phyloP scores from a whole-genome alignment of 805 yeast genomes.

The Nakazawaea ambrosiae region DNA sequence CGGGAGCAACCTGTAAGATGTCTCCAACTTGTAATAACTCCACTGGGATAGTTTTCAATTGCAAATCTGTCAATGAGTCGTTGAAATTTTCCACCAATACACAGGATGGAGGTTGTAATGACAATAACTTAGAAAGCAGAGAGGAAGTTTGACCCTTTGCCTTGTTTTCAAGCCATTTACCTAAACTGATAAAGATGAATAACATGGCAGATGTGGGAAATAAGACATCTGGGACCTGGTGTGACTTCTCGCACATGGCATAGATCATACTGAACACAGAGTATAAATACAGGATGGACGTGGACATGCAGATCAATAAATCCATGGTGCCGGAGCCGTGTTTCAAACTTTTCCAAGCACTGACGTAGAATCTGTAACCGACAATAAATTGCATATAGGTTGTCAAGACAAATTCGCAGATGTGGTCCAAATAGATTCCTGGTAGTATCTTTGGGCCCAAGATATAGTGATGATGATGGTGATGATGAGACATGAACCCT shows the following conservation, averaged over 20 bases:
- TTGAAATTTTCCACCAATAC: constrained; percentile 42
- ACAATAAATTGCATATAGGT: constrained; percentile 56
- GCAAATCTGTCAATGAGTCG: constrained; percentile 15
- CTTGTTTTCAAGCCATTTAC: constrained; percentile 84
- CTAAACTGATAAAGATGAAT: constrained; percentile 74
- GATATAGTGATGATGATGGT: constrained; percentile 18
- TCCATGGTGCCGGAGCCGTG: constrained; percentile 88
- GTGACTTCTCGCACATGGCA: constrained; percentile 35
- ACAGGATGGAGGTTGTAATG: constrained; percentile 76
- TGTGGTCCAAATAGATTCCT: constrained; percentile 61
- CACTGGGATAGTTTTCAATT: constrained; percentile 49
- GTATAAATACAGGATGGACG: constrained; percentile 69
- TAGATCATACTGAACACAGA: constrained; percentile 57
- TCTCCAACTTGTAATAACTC: constrained; percentile 77
- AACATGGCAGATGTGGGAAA: constrained; percentile 89
- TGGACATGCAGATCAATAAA: constrained; percentile 76
- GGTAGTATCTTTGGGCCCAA: constrained; percentile 30
- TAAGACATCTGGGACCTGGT: constrained; percentile 55
- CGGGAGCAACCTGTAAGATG: constrained; percentile 72
- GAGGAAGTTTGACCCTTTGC: constrained; percentile 93
- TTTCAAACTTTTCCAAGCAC: constrained; percentile 56
- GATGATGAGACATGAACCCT: constrained; percentile 11
- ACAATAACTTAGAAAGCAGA: constrained; percentile 74
- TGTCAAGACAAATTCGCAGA: constrained; percentile 52
- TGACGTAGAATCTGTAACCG: constrained; percentile 62